Evolutionary conservation across 176 grass and related monocot genomes (phyloP).

Genomic region (Oryza longistaminata): DNA sequence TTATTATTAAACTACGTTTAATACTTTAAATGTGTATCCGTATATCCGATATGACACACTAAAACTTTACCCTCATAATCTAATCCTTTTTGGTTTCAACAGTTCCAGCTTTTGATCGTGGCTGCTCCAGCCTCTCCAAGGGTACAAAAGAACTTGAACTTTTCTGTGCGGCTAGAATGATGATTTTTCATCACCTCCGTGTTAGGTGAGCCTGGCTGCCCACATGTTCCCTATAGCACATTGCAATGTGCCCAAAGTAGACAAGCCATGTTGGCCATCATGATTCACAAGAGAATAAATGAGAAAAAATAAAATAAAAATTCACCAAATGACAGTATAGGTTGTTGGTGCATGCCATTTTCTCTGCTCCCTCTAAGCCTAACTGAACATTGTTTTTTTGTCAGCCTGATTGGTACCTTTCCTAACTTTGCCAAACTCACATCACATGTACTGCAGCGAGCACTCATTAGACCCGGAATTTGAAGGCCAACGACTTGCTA

Average conservation of each 20-base stretch:
- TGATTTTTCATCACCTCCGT: neutral
- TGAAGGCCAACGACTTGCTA: conserved; percentile 2
- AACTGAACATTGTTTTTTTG: neutral
- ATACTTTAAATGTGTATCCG: too few relatives aligned
- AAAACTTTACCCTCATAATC: too few relatives aligned
- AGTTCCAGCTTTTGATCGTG: neutral
- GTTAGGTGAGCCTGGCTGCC: conserved; percentile 22
- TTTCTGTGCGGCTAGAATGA: neutral
- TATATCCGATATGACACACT: too few relatives aligned
- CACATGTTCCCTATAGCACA: conserved; percentile 15
- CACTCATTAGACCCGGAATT: neutral
- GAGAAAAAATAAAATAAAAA: too few relatives aligned
- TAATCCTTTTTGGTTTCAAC: neutral
- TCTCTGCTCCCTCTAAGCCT: neutral
- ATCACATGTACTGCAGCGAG: neutral
- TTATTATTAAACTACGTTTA: too few relatives aligned
- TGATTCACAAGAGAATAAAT: neutral
- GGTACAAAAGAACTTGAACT: neutral
- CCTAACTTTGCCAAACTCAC: conserved; percentile 48
- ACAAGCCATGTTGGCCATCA: neutral
- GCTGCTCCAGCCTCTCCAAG: neutral
- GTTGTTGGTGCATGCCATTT: conserved; percentile 1
- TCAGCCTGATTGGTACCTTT: neutral
- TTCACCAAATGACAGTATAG: neutral
- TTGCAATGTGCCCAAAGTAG: neutral